Percentiles rank a stretch among this genome's conserved stretches.
Conservation (phyloP, 257 asterid genomes). For the Striga asiatica region DNA sequence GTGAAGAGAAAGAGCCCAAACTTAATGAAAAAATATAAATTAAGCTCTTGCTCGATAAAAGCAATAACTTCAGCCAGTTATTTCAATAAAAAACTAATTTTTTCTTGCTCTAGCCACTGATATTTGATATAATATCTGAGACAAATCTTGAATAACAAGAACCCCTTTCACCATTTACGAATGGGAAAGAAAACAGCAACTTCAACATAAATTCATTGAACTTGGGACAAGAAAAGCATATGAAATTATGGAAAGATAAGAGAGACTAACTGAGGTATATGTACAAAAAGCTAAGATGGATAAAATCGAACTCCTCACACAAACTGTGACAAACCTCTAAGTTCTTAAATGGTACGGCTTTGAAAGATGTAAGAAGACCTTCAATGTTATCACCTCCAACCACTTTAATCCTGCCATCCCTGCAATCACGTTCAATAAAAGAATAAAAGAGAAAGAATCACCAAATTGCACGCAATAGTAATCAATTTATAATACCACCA, state of each 20-base stretch:
- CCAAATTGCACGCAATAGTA: background rate
- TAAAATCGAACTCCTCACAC: background rate
- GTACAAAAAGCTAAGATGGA: background rate
- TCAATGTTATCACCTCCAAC: constrained; percentile 80
- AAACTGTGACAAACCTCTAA: constrained; percentile 59
- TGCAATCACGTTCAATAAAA: constrained; percentile 24
- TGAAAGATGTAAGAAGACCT: constrained; percentile 74
- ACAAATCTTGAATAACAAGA: too few relatives aligned
- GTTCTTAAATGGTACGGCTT: constrained; percentile 66
- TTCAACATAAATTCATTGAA: background rate
- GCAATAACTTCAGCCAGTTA: background rate
- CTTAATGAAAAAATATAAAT: background rate
- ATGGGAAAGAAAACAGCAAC: background rate
- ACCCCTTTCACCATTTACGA: background rate
- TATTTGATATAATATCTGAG: background rate
- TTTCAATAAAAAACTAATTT: constrained; percentile 3
- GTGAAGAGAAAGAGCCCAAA: constrained; percentile 23
- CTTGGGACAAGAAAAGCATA: background rate
- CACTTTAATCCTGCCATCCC: constrained; percentile 96
- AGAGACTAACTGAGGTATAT: background rate
- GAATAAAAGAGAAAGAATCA: too few relatives aligned
- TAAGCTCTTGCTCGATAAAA: constrained; percentile 1
- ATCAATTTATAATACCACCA: background rate
- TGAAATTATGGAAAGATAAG: background rate
- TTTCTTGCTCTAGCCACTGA: too few relatives aligned